A percentile compares a stretch with the other conserved stretches of the same genome.
phyloP scores from a whole-genome alignment of 305 asterid genomes.

The Fraxinus platypoda region DNA sequence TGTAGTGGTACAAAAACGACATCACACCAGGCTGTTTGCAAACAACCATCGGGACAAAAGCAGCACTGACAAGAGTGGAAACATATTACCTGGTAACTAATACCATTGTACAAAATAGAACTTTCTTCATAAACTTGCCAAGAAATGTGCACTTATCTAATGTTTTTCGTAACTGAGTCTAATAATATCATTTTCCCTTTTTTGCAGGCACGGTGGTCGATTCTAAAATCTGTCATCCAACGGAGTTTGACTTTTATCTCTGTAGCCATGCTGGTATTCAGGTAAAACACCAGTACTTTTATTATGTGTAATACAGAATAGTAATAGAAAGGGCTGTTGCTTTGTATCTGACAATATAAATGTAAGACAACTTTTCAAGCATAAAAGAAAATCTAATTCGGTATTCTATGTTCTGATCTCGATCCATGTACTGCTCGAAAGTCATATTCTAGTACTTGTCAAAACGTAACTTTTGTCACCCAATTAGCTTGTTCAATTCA shows the following conservation, averaged over 20 bases:
- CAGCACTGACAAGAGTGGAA: constrained; percentile 91
- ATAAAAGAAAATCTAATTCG: background rate
- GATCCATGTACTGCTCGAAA: background rate
- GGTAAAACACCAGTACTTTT: constrained; percentile 37
- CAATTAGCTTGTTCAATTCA: background rate
- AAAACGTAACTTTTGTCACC: background rate
- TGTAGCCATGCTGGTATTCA: constrained; percentile 99
- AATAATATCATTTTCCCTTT: constrained; percentile 8
- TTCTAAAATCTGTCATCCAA: constrained; percentile 94
- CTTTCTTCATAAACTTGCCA: background rate
- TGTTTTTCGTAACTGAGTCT: background rate
- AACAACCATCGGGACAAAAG: constrained; percentile 87
- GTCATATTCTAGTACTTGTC: background rate
- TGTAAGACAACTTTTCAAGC: background rate
- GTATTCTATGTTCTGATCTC: background rate
- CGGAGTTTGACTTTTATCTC: constrained; percentile 96
- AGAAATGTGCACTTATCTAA: background rate
- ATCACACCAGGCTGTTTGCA: constrained; percentile 87
- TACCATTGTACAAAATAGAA: background rate
- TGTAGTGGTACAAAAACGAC: constrained; percentile 91
- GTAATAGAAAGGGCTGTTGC: background rate
- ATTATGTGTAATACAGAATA: background rate
- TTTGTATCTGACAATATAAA: background rate
- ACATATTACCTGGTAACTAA: constrained; percentile 77
- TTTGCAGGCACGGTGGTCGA: constrained; percentile 89